These are phyloP conservation scores for Neoboletus brunneissimus DNA, from an alignment of 768 basidiomycete species.

Conservation along the genomic window DNA sequence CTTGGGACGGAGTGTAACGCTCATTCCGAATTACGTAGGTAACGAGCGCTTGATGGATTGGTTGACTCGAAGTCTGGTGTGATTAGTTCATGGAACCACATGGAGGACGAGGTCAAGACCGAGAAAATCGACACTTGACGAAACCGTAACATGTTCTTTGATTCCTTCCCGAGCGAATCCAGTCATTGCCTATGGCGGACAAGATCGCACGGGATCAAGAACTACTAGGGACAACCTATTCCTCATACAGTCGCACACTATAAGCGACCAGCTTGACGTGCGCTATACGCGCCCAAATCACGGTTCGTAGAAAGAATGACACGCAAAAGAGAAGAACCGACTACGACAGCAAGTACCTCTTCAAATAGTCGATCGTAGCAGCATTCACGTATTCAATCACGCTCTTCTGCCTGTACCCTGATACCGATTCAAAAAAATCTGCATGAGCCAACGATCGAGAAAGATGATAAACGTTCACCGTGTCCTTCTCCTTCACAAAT, in stretches of 20 bases:
- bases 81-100: background rate
- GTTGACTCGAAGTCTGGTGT: background rate
- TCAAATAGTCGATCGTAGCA: slow-evolving; percentile 38
- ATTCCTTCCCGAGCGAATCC: background rate
- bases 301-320: background rate
- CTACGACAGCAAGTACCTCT: slow-evolving; percentile 32
- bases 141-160: background rate
- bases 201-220: background rate
- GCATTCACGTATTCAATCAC: slow-evolving; percentile 43
- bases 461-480: slow-evolving; percentile 27
- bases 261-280: background rate
- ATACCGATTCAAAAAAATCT: background rate
- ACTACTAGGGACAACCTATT: background rate
- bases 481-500: slow-evolving; percentile 43
- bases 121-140: background rate
- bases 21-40: background rate
- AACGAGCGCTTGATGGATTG: background rate
- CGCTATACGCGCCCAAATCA: background rate
- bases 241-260: background rate
- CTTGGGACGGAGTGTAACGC: background rate
- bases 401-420: slow-evolving; percentile 43
- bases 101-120: background rate
- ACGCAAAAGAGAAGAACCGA: slow-evolving; percentile 4
- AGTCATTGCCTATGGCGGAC: no score
- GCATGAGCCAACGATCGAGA: slow-evolving; percentile 2